phyloP scores from a whole-genome alignment of 2,329 filamentous ascomycete species.

The Xylaria sp. region DNA sequence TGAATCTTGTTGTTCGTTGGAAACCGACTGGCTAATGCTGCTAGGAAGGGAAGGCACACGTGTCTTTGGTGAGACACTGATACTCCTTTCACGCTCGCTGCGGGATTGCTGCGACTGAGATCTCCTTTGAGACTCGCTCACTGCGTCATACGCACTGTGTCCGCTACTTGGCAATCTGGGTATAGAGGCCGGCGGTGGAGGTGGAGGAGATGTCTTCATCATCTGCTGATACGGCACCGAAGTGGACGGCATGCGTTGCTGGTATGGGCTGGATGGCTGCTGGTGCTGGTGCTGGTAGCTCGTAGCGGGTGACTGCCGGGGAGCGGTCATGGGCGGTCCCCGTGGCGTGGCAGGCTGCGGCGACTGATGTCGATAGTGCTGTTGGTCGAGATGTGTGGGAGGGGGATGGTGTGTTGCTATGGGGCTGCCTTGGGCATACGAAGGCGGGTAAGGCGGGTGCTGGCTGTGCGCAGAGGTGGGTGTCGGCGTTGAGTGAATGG shows the following conservation, averaged over 20 bases:
- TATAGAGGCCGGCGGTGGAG: conserved; percentile 48
- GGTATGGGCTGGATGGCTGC: conserved; percentile 69
- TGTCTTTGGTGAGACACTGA: conserved; percentile 84
- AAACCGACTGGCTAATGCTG: conserved; percentile 43
- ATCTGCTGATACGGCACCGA: conserved; percentile 44
- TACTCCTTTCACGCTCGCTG: conserved; percentile 73
- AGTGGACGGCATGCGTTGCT: conserved; percentile 57
- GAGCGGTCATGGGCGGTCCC: conserved; percentile 59
- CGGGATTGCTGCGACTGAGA: conserved; percentile 64
- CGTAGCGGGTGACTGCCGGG: conserved; percentile 55
- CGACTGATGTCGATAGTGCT: conserved; percentile 56
- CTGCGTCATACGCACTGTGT: conserved; percentile 58
- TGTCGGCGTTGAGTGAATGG: conserved; percentile 67
- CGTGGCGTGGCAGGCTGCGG: conserved; percentile 66
- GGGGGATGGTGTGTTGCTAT: conserved; percentile 57
- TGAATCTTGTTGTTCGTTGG: conserved; percentile 54
- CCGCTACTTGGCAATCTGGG: conserved; percentile 55
- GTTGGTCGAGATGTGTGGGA: conserved; percentile 48
- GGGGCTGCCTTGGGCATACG: conserved; percentile 65
- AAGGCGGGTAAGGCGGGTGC: conserved; percentile 59
- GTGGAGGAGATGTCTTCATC: conserved; percentile 50
- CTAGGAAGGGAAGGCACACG: conserved; percentile 62
- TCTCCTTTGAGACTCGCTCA: conserved; percentile 57
- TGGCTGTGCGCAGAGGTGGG: conserved; percentile 71
- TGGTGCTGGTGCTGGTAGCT: conserved; percentile 48